Evolutionary conservation across 805 yeast species (phyloP).

Genomic region (Starmerella riodocensis): DNA sequence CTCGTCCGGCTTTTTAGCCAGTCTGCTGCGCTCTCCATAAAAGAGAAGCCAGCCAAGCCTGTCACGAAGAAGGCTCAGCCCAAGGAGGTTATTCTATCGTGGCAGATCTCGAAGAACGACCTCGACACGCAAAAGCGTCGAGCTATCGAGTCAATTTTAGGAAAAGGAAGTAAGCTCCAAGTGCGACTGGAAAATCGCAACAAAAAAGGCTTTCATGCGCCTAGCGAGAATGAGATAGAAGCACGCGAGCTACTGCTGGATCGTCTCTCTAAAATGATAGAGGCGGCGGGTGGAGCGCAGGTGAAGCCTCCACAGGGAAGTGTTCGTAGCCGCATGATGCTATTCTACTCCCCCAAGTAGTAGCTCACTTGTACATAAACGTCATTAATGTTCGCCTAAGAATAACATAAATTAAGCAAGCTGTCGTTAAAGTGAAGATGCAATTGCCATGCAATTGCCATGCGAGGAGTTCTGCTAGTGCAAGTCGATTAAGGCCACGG

Average conservation of each 20-base stretch:
- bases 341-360: constrained; percentile 15
- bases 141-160: constrained; percentile 25
- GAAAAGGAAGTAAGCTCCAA: constrained; percentile 23
- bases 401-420: no score
- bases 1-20: neutral
- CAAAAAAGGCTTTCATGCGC: constrained; percentile 10
- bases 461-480: no score
- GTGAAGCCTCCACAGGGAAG: constrained; percentile 21
- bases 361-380: no score
- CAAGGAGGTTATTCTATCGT: constrained; percentile 24
- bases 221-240: constrained; percentile 23
- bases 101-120: constrained; percentile 27
- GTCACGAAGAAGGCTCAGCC: constrained; percentile 9
- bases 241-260: constrained; percentile 23
- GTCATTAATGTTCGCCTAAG: no score
- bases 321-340: constrained; percentile 17
- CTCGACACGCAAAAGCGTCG: constrained; percentile 24
- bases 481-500: constrained; percentile 4
- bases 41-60: constrained; percentile 2
- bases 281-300: constrained; percentile 19
- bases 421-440: no score
- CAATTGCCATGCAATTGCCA: no score
- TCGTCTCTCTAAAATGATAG: constrained; percentile 18
- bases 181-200: constrained; percentile 20
- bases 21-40: neutral